Conservation (phyloP, 2,329 filamentous ascomycete genomes). For the Calonectria crousiana region DNA sequence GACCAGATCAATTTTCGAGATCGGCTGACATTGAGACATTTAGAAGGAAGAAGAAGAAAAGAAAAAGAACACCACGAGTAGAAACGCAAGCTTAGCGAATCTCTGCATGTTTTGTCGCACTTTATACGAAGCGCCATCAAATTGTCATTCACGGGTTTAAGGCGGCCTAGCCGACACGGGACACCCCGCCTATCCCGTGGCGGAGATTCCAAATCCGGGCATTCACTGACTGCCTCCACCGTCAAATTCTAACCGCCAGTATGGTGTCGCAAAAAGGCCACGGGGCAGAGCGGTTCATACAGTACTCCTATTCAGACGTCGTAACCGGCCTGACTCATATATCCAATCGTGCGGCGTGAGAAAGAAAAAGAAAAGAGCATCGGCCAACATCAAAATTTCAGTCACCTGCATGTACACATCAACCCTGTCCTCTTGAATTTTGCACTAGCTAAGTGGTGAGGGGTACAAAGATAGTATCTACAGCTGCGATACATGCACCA, state of each 20-base stretch:
- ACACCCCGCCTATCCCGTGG: constrained; percentile 24
- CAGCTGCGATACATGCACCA: constrained; percentile 31
- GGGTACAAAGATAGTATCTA: neutral
- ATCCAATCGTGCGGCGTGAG: neutral
- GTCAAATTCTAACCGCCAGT: constrained; percentile 17
- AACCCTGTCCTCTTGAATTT: neutral
- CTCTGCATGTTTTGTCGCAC: constrained; percentile 1
- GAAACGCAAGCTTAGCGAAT: neutral
- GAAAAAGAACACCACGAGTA: neutral
- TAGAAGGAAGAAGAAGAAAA: neutral
- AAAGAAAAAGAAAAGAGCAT: neutral
- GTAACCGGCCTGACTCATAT: constrained; percentile 2
- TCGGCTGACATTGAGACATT: neutral
- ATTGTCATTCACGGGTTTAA: neutral
- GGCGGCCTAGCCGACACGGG: constrained; percentile 29
- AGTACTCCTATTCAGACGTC: neutral
- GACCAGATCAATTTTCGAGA: neutral
- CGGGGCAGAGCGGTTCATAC: constrained; percentile 6
- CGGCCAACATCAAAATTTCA: neutral
- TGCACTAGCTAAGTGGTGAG: neutral
- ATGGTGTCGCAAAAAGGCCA: neutral
- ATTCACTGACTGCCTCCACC: neutral
- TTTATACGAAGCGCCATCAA: neutral
- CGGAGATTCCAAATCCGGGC: constrained; percentile 24
- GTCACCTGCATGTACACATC: neutral